Evolutionary conservation across 148 eudicot species (phyloP), one percentile per base, ranked within the genome.

Genomic region (Dysphania ambrosioides): DNA sequence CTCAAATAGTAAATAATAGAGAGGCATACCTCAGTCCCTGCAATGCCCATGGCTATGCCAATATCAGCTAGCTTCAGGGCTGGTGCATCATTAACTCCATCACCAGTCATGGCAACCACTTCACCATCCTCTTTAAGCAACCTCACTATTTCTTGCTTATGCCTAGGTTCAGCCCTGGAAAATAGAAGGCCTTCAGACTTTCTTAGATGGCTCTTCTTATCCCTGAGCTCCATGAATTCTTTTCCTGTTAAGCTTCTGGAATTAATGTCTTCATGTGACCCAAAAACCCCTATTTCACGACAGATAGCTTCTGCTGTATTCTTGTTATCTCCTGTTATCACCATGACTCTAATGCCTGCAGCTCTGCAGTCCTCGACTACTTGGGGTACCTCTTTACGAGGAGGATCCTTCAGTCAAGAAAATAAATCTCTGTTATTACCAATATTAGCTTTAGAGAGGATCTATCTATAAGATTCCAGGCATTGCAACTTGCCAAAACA

Each of bases 41-140:
- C 83, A 82, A 89, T 89, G 38, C 91, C 93, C 93, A 89, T 89
- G 38, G 93, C 93, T 75, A 89, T 89, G 15, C 93, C 93, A 66
- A 89, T 89, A 78, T 89, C 90, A 77, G 91, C 93, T 68, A 89
- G 73, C 79, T 89, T 89, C 61, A 89, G 72, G 26, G 93, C 93
- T 70, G 93, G 93, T 5, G 93, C 93, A 73, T 89, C 93, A 79
- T 89, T 89, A 6, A 89, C 93, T 23, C 93, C 93, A 76, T 89
- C 93, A 31, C 93, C 93, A 41, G 93, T 89, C 93, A 89, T 89
- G 41, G 93, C 93, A 81, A 89, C 93, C 47, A 89, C 88, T 77
- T 89, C 93, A 27, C 93, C 93, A 36, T 84, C 85, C 72, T 87
- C 93, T 84, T 89, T 89, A 57, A 89, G 85, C 82, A 87, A 75